These are phyloP conservation scores for Gyromitra esculenta DNA, from an alignment of 2,329 filamentous ascomycete species.

Conservation along the genomic window DNA sequence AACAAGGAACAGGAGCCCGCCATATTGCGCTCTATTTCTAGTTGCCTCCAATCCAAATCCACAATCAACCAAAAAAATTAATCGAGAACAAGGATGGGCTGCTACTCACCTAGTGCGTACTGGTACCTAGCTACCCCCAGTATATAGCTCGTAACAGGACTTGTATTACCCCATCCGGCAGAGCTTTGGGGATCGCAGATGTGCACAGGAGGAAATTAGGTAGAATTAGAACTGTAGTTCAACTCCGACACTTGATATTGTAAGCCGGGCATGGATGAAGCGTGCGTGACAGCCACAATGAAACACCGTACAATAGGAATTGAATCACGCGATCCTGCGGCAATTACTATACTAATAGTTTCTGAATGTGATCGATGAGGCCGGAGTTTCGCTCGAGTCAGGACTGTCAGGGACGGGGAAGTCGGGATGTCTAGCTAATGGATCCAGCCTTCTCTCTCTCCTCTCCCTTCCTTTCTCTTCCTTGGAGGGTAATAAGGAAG, in stretches of 20 bases:
- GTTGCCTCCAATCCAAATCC: constrained; percentile 7
- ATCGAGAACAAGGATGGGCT: neutral
- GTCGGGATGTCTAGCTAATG: constrained; percentile 15
- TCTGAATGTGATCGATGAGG: constrained; percentile 23
- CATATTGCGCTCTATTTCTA: constrained; percentile 1
- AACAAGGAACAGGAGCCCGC: constrained; percentile 1
- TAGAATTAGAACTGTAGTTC: neutral
- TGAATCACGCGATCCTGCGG: constrained; percentile 42
- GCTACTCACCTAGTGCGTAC: neutral
- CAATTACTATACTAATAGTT: constrained; percentile 41
- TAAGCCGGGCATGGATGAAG: constrained; percentile 21
- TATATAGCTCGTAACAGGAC: neutral
- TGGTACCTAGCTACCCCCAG: neutral
- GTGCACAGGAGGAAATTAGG: neutral
- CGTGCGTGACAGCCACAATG: constrained; percentile 16
- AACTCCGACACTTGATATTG: constrained; percentile 7
- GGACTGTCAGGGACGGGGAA: constrained; percentile 34
- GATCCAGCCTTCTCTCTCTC: constrained; percentile 5
- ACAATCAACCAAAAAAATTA: neutral
- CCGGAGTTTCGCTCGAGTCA: constrained; percentile 27
- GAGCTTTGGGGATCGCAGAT: neutral
- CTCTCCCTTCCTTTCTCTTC: too few species aligned
- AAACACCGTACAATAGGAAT: constrained; percentile 35
- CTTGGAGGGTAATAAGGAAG: neutral
- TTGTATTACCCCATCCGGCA: neutral